Evolutionary conservation across 2,329 filamentous ascomycete species (phyloP), one percentile per base, ranked within the genome.

Genomic region (Dothidotthia symphoricarpi): DNA sequence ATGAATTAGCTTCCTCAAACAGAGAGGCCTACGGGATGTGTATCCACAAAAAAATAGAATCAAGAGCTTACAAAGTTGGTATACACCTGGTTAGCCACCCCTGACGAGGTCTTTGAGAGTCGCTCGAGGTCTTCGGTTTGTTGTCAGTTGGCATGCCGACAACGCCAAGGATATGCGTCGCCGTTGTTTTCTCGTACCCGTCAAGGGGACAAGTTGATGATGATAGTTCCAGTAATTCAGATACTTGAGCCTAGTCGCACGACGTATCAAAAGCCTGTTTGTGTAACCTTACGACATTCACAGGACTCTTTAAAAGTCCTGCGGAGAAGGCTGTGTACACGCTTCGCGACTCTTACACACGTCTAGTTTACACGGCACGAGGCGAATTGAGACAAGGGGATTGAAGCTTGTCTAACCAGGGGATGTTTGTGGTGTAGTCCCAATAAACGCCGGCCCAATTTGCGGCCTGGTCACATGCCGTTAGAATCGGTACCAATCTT

Each of bases 141-240:
- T 38, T 36, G 45, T 61, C 62, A 55, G 41, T 38, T 40, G 51
- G 54, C 62, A 66, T 66, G 34, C 53, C 61, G 56, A 52, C 33
- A 35, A 50, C 37, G 41, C 24, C 47, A 33, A 25, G 49, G 28
- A 35, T 31, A 28, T 22, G 40, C 31, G 39, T 51, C 42, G 45
- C 57, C 47, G 54, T 45, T 49, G 41, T 37, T 44, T 47, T 40
- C 29, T 48, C 57, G 63, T 59, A 31, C 51, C 50, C 41, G 36
- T 41, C 8, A 27, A 31, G 15, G n/a, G 16, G 17, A 22, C 9
- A 9, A 9, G 19, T 9, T 6, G 9, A 22, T 22, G 19, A 31
- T 25, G 7, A 19, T 22, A 36, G 26, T n/a, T 39, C 38, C 39
- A 32, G 28, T 37, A 29, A 34, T 25, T 5, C 14, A 40, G 48